These are phyloP conservation scores for Sphenostylis stenocarpa DNA, from an alignment of 306 rosid genomes.

Conservation along the genomic window DNA sequence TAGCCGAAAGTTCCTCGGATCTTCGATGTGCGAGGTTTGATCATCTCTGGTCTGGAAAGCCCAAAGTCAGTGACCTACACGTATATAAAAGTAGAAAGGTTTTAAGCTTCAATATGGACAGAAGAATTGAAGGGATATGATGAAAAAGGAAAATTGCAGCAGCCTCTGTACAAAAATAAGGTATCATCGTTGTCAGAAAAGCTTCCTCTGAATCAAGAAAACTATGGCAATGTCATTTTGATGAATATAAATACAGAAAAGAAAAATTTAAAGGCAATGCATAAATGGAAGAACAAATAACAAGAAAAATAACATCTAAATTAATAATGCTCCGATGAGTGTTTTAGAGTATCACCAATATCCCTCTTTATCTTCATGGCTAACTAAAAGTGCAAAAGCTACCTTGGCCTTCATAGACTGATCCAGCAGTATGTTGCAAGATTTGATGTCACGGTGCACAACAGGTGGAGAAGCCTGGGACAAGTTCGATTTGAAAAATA, in stretches of 20 bases:
- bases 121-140: conserved; percentile 1
- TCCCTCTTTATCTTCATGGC: conserved; percentile 13
- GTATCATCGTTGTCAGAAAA: conserved; percentile 2
- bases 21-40: conserved; percentile 34
- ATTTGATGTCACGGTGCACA: conserved; percentile 94
- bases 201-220: neutral
- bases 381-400: conserved; percentile 30
- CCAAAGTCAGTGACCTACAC: conserved; percentile 50
- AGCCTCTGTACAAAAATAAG: conserved; percentile 1
- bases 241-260: conserved; percentile 17
- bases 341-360: conserved; percentile 2
- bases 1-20: conserved; percentile 47
- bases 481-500: neutral
- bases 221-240: neutral
- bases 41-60: conserved; percentile 49
- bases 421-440: conserved; percentile 79
- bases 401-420: conserved; percentile 90
- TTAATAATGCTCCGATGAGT: neutral
- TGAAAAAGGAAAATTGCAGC: neutral
- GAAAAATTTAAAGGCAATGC: neutral
- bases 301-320: neutral
- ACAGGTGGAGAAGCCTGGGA: conserved; percentile 92
- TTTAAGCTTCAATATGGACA: neutral
- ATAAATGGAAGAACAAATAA: neutral
- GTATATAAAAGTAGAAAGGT: neutral